Evolutionary conservation across 2,329 filamentous ascomycete genomes (phyloP).

Genomic region (Cytospora chrysosperma): DNA sequence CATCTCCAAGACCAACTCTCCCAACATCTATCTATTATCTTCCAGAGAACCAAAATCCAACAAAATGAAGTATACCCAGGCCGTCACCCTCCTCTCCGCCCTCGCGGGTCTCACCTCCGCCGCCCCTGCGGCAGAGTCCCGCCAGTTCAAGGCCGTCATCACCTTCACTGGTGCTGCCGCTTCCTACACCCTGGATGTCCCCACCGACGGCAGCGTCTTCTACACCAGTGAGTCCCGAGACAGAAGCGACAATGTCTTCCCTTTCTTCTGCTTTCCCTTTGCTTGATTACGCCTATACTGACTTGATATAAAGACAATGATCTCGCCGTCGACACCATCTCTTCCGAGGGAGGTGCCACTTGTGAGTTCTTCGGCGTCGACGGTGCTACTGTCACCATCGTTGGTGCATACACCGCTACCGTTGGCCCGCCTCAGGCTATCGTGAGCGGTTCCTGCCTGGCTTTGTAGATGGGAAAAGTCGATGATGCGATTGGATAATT

Average conservation of each 20-base stretch:
- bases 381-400: neutral
- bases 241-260: neutral
- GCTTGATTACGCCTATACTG: neutral
- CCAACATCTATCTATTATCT: neutral
- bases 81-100: constrained; percentile 7
- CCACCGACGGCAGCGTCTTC: neutral
- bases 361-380: neutral
- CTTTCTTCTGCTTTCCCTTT: no score
- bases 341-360: constrained; percentile 2
- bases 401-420: constrained; percentile 1
- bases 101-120: constrained; percentile 5
- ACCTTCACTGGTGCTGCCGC: constrained; percentile 12
- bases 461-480: neutral
- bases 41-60: no score
- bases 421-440: constrained; percentile 11
- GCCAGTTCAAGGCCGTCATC: constrained; percentile 13
- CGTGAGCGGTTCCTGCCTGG: constrained; percentile 6
- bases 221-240: neutral
- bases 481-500: neutral
- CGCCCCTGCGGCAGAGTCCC: constrained; percentile 9
- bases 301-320: neutral
- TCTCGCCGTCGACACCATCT: constrained; percentile 12
- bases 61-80: constrained; percentile 12
- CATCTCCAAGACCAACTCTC: neutral
- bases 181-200: constrained; percentile 7